Base-by-base conservation (phyloP, 352 stramenopile species). In the Globisporangium splendens region DNA sequence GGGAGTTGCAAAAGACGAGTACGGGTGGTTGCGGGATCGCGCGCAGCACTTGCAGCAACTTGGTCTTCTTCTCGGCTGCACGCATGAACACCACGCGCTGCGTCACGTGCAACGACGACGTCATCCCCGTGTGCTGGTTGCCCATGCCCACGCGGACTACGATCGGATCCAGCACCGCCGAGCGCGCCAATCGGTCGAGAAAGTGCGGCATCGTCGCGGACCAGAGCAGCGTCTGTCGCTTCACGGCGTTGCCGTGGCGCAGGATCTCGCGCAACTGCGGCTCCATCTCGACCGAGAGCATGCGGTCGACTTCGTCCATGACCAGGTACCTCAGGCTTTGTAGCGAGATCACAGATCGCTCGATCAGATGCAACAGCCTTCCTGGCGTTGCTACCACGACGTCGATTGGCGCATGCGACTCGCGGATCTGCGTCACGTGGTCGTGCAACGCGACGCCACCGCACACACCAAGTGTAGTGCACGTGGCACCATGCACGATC, bases 1-100 rank as follows among this genome's bases (percentile, higher is more conserved):
- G 96, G n/a, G 78, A 96, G 57, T 99, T 96, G 46, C 98, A 86
- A 68, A 99, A 99, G 22, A 99, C 81, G 35, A 99, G 76, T 14
- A 98, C 91, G 7, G 96, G 97, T 8, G 96, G 96, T 2, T 79
- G 65, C 13, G 98, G 69, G 13, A 88, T 95, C n/a, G 69, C 2
- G 22, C 61, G 92, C 63, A 76, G 89, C 18, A 77, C 75, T 1
- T 69, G 49, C n/a, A 91, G 57, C 18, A 89, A 60, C 24, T 48
- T 52, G 13, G 60, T 53, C 39, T 70, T 59, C 60, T 89, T 85
- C 59, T 86, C 73, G 10, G 62, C 72, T 20, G 59, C 60, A 8
- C 66, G 73, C 65, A 88, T 63, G 41, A 84, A 85, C 15, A 80
- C 44, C 28, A 88, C 97, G 17, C 97, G 79, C 70, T 99, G 98